phyloP scores from a whole-genome alignment of 177 flowering plant species.

The Vitis hybrid region DNA sequence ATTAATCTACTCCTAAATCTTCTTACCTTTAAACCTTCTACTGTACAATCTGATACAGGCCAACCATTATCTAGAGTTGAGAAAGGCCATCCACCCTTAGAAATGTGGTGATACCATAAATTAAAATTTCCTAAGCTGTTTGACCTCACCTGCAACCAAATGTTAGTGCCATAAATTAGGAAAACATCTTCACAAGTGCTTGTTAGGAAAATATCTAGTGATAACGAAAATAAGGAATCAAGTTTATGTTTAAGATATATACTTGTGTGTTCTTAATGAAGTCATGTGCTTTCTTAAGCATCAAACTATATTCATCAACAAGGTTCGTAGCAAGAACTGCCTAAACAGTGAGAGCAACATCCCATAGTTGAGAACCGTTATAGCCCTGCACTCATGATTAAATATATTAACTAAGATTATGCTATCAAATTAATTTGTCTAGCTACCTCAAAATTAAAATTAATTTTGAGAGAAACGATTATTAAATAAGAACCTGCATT shows the following conservation, averaged over 20 bases:
- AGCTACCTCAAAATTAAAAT: neutral
- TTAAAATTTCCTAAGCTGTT: neutral
- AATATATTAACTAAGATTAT: neutral
- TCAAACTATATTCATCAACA: constrained; percentile 24
- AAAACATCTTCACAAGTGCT: neutral
- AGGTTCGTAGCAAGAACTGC: constrained; percentile 32
- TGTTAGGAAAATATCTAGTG: neutral
- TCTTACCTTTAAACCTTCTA: constrained; percentile 37
- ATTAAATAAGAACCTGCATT: constrained; percentile 23
- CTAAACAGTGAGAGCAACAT: constrained; percentile 33
- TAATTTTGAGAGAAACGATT: neutral
- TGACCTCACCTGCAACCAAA: too few species aligned
- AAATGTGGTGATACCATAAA: constrained; percentile 38
- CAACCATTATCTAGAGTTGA: constrained; percentile 47
- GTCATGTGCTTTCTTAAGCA: constrained; percentile 33
- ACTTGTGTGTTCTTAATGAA: constrained; percentile 37
- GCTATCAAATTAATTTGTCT: neutral
- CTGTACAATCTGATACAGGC: constrained; percentile 43
- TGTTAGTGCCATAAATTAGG: too few species aligned
- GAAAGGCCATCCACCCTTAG: constrained; percentile 53
- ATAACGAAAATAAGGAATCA: too few species aligned
- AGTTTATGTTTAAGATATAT: neutral
- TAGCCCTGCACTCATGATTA: constrained; percentile 22
- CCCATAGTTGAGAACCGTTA: constrained; percentile 45
- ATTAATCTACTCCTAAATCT: too few species aligned